phyloP scores from a whole-genome alignment of 495 filamentous ascomycete genomes.

The Tuber umbilicatum region DNA sequence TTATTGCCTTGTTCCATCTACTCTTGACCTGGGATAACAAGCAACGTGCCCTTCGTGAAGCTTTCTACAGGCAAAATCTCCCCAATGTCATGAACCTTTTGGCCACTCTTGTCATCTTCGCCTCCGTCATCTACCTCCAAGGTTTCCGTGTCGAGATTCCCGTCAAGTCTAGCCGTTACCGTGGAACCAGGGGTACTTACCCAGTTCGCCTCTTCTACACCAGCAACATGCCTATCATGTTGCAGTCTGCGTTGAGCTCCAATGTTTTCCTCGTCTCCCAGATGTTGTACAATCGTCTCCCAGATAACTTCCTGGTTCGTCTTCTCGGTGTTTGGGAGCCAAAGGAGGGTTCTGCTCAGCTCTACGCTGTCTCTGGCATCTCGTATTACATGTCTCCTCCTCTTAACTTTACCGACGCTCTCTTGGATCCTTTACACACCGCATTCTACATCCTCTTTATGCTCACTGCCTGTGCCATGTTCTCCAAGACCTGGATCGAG shows the following conservation, averaged over 20 bases:
- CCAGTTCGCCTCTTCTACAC: conserved; percentile 78
- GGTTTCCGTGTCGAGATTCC: conserved; percentile 99
- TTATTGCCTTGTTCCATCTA: conserved; percentile 97
- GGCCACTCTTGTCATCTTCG: conserved; percentile 87
- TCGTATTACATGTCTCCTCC: conserved; percentile 99
- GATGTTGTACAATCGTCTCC: conserved; percentile 98
- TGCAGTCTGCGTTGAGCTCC: conserved; percentile 94
- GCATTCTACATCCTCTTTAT: conserved; percentile 94
- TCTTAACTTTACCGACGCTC: conserved; percentile 91
- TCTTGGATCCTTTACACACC: conserved; percentile 94
- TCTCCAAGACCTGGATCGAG: conserved; percentile 99
- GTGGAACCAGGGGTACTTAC: conserved; percentile 88
- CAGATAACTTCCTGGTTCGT: conserved; percentile 93
- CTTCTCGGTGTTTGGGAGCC: conserved; percentile 98
- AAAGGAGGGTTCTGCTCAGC: conserved; percentile 89
- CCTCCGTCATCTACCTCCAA: conserved; percentile 98
- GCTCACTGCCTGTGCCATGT: conserved; percentile 92
- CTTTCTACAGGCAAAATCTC: conserved; percentile 98
- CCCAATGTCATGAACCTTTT: conserved; percentile 99
- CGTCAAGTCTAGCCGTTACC: conserved; percentile 98
- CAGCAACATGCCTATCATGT: conserved; percentile 98
- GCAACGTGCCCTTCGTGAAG: conserved; percentile 91
- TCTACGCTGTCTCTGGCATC: conserved; percentile 82
- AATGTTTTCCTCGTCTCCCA: conserved; percentile 98
- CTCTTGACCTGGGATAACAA: conserved; percentile 98